Base-by-base conservation (phyloP, 805 yeast species). In the Scheffersomyces lignosus region DNA sequence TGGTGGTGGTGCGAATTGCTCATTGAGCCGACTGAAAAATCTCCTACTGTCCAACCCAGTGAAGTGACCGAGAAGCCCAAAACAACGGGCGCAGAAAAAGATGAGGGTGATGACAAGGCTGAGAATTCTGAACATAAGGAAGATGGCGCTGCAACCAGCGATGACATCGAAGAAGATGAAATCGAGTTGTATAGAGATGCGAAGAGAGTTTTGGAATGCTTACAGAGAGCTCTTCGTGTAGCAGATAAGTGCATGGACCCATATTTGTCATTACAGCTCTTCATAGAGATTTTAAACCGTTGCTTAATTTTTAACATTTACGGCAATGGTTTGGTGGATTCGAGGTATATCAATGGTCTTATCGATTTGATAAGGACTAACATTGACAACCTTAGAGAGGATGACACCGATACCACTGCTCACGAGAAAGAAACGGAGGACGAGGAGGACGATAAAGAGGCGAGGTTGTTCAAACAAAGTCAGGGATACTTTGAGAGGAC, bases 191-290 rank as follows among this genome's bases (percentile, higher is more conserved):
- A 59, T 40, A 49, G 59, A 18, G 80, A 74, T 47, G 71, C 70
- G 25, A 87, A 87, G 52, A 71, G 96, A 25, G 96, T 91, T 1
- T 66, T 91, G 54, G 98, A 93, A 54, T 89, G 96, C 58, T 71
- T 91, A 30, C 96, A 89, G 59, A 80, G 91, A 48, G 80, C 97
- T 1, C 60, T 91, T 13, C 71, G 97, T 30, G 87, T 88, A 5
- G 96, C 97, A 0, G 98, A 93, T 58, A 84, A 93, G n/a, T 86
- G 93, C 39, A 82, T 90, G 81, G 98, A 91, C 54, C 73, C 73
- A 5, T 66, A 62, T 42, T 83, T 80, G 31, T 84, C 88, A 24
- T 69, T 85, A 38, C 91, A 87, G 60, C 70, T 93, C 37, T 90
- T 91, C 66, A 82, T 91, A 30, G 98, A 93, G 63, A 88, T 93